Base-by-base conservation (phyloP, 1,284 basidiomycete species). In the Leccinum ambiguum region DNA sequence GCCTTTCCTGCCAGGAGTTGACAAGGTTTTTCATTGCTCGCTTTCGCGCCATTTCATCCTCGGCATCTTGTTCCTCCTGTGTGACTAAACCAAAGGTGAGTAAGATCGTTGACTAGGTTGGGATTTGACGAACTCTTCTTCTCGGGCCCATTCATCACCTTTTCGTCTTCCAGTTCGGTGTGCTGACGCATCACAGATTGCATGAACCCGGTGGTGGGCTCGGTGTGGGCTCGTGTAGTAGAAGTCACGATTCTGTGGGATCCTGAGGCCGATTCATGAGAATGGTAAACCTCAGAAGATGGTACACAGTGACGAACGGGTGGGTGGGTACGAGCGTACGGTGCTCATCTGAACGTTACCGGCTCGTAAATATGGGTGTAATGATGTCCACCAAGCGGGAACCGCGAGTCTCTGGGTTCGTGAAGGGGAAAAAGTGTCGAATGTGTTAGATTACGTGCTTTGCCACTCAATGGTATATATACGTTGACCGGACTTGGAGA, bases 1-100 rank as follows among this genome's bases (percentile, higher is more conserved):
- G 75, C 23, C 85, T 75, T 65, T 87, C 86, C 79, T 85, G 82
- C 86, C 86, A 88, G 4, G 84, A 83, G 70, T 82, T 80, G 14
- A 85, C 79, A 0, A 86, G 78, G 54, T 83, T 81, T 66, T 74
- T 79, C 74, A 82, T 75, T 4, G 83, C 84, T 61, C 79, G 77
- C 67, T 76, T 76, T 43, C 79, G 77, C 13, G 77, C 79, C 62
- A 79, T 74, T 11, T 82, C 81, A 61, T 86, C 84, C 48, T 70
- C 76, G 18, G 76, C 69, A 66, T 86, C 78, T 70, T 85, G 82
- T 2, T 84, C 80, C 54, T 76, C 72, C 67, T 86, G 84, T 2
- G 82, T 82, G 63, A 71, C 82, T 85, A 63, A 56, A 57, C 11
- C 16, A 50, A 57, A 43, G 9, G 26, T 30, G 43, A 59, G 59